A percentile compares a stretch with the other conserved stretches of the same genome.
Evolutionary conservation across 139 green algal species (phyloP).

Genomic region (Spirogloea muscicola): DNA sequence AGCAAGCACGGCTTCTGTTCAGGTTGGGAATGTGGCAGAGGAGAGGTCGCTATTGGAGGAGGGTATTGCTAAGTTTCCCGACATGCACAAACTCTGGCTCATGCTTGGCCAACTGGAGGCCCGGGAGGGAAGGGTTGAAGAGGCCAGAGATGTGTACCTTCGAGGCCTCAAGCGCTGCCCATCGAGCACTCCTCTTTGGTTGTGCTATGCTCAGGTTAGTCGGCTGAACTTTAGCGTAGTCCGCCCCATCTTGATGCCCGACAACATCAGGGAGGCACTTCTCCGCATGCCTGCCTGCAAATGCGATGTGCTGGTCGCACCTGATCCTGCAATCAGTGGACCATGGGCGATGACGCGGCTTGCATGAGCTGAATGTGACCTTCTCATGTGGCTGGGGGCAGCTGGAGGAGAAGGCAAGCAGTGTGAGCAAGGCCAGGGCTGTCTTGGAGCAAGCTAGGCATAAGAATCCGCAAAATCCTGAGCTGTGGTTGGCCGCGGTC

Average conservation of each 20-base stretch:
- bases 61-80: constrained; percentile 69
- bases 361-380: too few relatives aligned
- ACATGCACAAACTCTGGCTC: constrained; percentile 85
- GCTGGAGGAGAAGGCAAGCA: constrained; percentile 74
- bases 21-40: constrained; percentile 61
- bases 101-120: constrained; percentile 93
- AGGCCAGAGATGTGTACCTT: constrained; percentile 56
- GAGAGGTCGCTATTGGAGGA: constrained; percentile 67
- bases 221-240: too few relatives aligned
- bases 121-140: constrained; percentile 36
- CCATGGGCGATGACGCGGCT: too few relatives aligned
- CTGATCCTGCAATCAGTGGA: too few relatives aligned
- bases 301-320: too few relatives aligned
- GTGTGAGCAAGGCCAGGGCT: constrained; percentile 67
- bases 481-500: constrained; percentile 88
- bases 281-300: too few relatives aligned
- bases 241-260: too few relatives aligned
- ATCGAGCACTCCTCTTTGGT: constrained; percentile 46
- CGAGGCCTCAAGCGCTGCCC: constrained; percentile 43
- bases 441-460: constrained; percentile 76
- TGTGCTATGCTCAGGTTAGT: constrained; percentile 28
- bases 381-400: too few relatives aligned
- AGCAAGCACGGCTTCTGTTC: too few relatives aligned
- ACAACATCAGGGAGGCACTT: too few relatives aligned
- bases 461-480: constrained; percentile 71